Evolutionary conservation across 176 grass and related monocot genomes (phyloP), one percentile per base, ranked within the genome.

Genomic region (Avena sativa): DNA sequence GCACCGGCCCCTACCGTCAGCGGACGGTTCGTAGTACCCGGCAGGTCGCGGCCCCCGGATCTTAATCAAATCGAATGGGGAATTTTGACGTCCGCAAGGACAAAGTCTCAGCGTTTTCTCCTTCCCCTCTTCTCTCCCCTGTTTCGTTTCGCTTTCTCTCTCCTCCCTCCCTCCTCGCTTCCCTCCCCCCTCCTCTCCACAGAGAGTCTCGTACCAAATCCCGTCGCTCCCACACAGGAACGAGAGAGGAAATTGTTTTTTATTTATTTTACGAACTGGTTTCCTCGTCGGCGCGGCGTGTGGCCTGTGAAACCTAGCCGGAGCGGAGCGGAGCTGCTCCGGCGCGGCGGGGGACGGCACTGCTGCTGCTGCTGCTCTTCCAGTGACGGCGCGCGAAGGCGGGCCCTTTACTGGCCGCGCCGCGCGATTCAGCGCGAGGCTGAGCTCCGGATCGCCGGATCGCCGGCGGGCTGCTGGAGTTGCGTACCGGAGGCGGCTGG

Each of bases 41-140:
- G 0, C 0, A 0, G n/a, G 86, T 85, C 38, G 36, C n/a, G 8
- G 12, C 11, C 9, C 5, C 15, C 77, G 51, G 43, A 72, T 34
- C 81, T 93, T 90, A 96, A 96, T 88, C 75, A 92, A 96, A 98
- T 94, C 85, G 64, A 93, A 96, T 91, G 87, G 90, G 92, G 92
- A 96, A 85, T 85, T 93, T 94, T 98, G 97, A 98, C 94, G 97
- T 96, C 97, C 97, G 97, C 93, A 94, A 79, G 93, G 92, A 91
- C 92, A 75, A 80, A 88, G 86, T 78, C 85, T 80, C 88, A 47
- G 59, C 43, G 73, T 83, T 91, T 85, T 91, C 81, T 67, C 49
- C 17, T 13, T 25, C 55, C 30, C 21, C 7, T 12, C 10, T 20
- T 55, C 20, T 47, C 13, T 5, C 10, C 36, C 11, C 70, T 47